These are phyloP conservation scores for Dicorynia guianensis DNA, from an alignment of 306 rosid genomes.

Conservation along the genomic window DNA sequence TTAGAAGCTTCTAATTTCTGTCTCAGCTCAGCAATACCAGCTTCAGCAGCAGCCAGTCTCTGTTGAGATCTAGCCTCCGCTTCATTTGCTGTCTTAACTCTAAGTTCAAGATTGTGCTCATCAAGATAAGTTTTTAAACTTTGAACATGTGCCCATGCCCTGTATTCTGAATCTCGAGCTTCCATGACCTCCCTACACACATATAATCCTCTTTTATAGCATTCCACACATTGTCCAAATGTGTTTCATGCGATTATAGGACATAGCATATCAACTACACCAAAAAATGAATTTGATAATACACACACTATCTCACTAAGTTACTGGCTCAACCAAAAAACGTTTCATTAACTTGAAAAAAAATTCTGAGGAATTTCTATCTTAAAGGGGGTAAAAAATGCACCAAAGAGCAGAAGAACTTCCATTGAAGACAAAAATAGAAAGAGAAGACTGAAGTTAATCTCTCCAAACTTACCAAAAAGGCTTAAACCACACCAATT, in stretches of 20 bases:
- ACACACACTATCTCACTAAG: conserved; percentile 8
- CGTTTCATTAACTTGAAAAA: background rate
- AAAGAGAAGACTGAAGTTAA: background rate
- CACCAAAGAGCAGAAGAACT: background rate
- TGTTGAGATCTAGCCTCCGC: conserved; percentile 94
- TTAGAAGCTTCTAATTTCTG: conserved; percentile 77
- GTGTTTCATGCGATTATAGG: conserved; percentile 4
- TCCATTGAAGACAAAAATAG: background rate
- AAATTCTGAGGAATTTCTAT: background rate
- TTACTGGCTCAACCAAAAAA: conserved; percentile 9
- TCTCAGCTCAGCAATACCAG: conserved; percentile 83
- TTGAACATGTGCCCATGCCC: conserved; percentile 87
- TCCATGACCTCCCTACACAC: conserved; percentile 78
- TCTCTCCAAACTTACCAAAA: background rate
- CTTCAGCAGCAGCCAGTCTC: conserved; percentile 96
- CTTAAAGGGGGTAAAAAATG: background rate
- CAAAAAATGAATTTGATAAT: conserved; percentile 5
- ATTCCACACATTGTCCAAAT: conserved; percentile 4
- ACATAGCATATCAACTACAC: conserved; percentile 18
- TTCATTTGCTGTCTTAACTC: conserved; percentile 94
- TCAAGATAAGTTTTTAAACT: conserved; percentile 83
- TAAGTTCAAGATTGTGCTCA: conserved; percentile 82
- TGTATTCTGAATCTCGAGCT: conserved; percentile 84
- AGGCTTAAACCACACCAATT: background rate
- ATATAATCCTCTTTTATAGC: conserved; percentile 34